Evolutionary conservation across 495 filamentous ascomycete species (phyloP), one percentile per base, ranked within the genome.

Genomic region (Parachaetomium inaequale): DNA sequence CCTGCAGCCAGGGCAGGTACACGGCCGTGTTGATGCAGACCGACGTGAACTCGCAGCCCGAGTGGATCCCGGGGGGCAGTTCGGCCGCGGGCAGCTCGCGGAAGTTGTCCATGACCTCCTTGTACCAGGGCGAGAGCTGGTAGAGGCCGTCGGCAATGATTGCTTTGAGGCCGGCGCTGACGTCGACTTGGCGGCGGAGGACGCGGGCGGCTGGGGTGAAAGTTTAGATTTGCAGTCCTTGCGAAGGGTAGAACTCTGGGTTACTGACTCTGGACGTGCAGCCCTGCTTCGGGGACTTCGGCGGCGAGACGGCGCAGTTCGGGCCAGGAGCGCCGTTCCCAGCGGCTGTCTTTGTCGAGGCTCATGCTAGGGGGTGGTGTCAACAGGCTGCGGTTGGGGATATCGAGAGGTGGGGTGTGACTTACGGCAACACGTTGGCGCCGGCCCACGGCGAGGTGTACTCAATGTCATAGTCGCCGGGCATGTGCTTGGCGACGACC

Each of bases 391-490:
- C 12, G 4, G 12, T 34, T 15, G 25, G 14, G 57, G 23, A 11
- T 4, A 40, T 15, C 19, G 11, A 11, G 36, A 4, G 29, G 29
- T 23, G 14, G 43, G 26, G 31, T 25, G 15, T 25, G 15, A 65
- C 79, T 68, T 64, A 95, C 91, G 94, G 94, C 63, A 94, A 67
- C 63, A 88, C 93, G 71, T 97, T 96, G 40, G 94, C 95, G 52
- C 95, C 94, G 25, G 94, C 94, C 89, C 91, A 96, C 0, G 94
- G 94, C 19, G 90, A 95, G 3, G 91, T 87, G 73, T 98, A 98
- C 83, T 98, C 92, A 56, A 94, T 88, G 69, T 97, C 93, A 76
- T 96, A 96, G 78, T 98, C 94, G 38, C 94, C 94, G 0, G 94
- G 94, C 95, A 98, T 96, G 68, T 98, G 93, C 73, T 96, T 97